A percentile compares a stretch with the other conserved stretches of the same genome.
These are phyloP conservation scores for Platanthera guangdongensis DNA, from an alignment of 106 monocot species.

Conservation along the genomic window DNA sequence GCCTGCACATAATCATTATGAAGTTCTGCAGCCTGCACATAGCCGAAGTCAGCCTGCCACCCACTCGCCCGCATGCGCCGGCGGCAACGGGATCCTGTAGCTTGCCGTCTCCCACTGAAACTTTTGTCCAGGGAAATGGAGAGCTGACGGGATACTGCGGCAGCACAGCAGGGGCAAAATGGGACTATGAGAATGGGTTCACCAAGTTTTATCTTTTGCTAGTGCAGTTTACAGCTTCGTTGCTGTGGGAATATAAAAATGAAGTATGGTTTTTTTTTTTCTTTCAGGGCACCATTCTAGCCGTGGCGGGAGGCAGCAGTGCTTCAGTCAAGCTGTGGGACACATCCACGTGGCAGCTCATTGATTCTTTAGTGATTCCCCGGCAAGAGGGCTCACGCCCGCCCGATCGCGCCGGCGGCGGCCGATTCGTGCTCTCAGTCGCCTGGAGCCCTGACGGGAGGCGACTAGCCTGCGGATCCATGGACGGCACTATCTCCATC, in stretches of 20 bases:
- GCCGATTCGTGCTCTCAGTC: conserved; percentile 86
- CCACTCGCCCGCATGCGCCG: no score
- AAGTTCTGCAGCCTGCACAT: no score
- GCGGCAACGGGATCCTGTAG: no score
- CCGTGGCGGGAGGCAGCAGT: conserved; percentile 92
- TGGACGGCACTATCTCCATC: conserved; percentile 75
- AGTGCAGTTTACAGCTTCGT: no score
- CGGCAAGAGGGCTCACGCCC: conserved; percentile 50
- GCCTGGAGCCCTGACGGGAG: conserved; percentile 92
- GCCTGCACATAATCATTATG: no score
- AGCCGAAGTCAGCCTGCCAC: no score
- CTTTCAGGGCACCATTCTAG: conserved; percentile 64
- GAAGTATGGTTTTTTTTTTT: not conserved
- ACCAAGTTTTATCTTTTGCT: no score
- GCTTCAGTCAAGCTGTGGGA: conserved; percentile 89
- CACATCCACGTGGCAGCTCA: conserved; percentile 77
- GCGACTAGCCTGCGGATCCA: conserved; percentile 72
- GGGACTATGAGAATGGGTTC: no score
- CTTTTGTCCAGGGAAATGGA: no score
- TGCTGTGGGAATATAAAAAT: not conserved
- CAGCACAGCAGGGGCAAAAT: no score
- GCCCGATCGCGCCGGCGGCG: conserved; percentile 39
- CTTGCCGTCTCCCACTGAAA: no score
- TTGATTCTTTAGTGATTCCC: conserved; percentile 49
- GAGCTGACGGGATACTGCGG: no score